A percentile compares a stretch with the other conserved stretches of the same genome.
Evolutionary conservation across 1,139 yeast genomes (phyloP).

Genomic region (Suhomyces anneliseae): DNA sequence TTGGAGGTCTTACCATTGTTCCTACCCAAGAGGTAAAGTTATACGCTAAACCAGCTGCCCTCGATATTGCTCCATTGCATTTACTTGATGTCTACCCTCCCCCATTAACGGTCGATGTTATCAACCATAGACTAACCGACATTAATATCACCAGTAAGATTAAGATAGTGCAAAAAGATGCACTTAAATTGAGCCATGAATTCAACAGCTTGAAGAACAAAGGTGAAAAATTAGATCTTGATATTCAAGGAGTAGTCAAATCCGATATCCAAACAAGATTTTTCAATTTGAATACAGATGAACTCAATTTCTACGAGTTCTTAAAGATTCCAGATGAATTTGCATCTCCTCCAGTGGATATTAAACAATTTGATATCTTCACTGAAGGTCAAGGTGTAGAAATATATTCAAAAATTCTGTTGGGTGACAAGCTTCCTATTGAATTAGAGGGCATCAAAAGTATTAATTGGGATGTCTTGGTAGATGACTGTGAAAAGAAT

Average conservation of each 20-base stretch:
- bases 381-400: slow-evolving; percentile 6
- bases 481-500: slow-evolving; percentile 25
- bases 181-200: slow-evolving; percentile 20
- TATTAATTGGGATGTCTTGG: slow-evolving; percentile 29
- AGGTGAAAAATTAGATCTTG: slow-evolving; percentile 16
- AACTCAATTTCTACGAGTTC: slow-evolving; percentile 19
- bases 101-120: slow-evolving; percentile 22
- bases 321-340: slow-evolving; percentile 16
- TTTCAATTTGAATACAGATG: slow-evolving; percentile 16
- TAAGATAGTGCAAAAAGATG: slow-evolving; percentile 19
- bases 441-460: slow-evolving; percentile 17
- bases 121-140: slow-evolving; percentile 22
- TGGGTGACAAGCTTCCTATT: slow-evolving; percentile 21
- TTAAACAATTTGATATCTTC: slow-evolving; percentile 12
- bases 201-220: slow-evolving; percentile 10
- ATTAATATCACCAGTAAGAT: slow-evolving; percentile 29
- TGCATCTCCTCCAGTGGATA: slow-evolving; percentile 16
- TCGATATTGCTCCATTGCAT: slow-evolving; percentile 21
- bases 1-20: slow-evolving; percentile 26
- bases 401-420: slow-evolving; percentile 8
- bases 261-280: slow-evolving; percentile 18
- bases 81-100: slow-evolving; percentile 29
- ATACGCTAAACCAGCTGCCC: slow-evolving; percentile 21
- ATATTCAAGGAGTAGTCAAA: slow-evolving; percentile 21
- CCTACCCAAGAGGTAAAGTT: slow-evolving; percentile 26